Conservation (phyloP, 2,329 filamentous ascomycete genomes). For the Hymenoscyphus infarciens region DNA sequence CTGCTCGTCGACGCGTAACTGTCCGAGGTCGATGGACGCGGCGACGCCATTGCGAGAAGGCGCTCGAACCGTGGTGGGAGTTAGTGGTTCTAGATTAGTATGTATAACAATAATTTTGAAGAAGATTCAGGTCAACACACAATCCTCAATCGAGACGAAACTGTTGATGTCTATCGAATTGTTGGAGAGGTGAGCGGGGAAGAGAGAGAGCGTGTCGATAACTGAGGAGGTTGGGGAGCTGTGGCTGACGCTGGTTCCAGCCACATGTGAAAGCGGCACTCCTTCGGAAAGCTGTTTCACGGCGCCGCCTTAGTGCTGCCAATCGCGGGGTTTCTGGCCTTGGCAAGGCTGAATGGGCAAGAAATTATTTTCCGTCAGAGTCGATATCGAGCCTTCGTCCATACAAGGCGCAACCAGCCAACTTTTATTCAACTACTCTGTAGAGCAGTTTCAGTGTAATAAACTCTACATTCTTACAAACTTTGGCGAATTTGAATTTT, state of each 20-base stretch:
- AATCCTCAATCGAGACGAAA: background rate
- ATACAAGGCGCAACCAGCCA: no score
- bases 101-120: slow-evolving; percentile 12
- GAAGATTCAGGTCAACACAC: background rate
- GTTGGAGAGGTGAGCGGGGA: background rate
- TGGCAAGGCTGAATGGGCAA: no score
- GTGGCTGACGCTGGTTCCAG: no score
- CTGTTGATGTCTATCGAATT: background rate
- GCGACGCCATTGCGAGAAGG: slow-evolving; percentile 17
- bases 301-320: no score
- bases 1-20: slow-evolving; percentile 17
- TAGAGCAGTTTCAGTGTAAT: background rate
- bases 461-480: background rate
- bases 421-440: background rate
- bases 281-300: no score
- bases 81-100: slow-evolving; percentile 18
- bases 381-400: no score
- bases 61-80: background rate
- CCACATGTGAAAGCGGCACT: no score
- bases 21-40: slow-evolving; percentile 27
- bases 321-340: no score
- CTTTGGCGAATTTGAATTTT: background rate
- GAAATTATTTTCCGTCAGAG: no score
- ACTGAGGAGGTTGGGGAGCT: no score
- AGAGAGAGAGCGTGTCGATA: background rate